Evolutionary conservation across 2,329 filamentous ascomycete species (phyloP), one percentile per base, ranked within the genome.

Genomic region (Cercospora brassicicola): DNA sequence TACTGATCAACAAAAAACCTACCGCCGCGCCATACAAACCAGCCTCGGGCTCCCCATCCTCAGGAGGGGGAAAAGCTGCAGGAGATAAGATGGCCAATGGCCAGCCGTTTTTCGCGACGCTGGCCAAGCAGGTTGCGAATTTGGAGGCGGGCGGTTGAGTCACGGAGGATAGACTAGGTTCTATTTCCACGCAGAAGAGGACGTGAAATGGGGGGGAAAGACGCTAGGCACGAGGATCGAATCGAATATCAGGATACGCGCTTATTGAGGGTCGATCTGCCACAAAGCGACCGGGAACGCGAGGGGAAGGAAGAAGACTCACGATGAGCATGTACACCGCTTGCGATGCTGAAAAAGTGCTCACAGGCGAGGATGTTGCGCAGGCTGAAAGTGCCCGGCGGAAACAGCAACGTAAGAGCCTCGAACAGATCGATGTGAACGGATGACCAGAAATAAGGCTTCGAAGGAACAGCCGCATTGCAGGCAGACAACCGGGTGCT

Each of bases 131-230:
- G 10, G 45, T 62, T 7, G 60, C 60, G 13, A 62, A 42, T 53
- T 42, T 62, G n/a, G 60, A 62, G 18, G 60, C 60, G 4, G 60
- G 60, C 10, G 60, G 60, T 4, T 62, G 60, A 62, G 39, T 42
- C 1, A n/a, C n/a, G 6, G 36, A n/a, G 15, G 15, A 42, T n/a
- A 42, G 36, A 42, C 6, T n/a, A 4, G 57, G 28, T 31, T 26
- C 28, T 31, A 31, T 31, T 23, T 42, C 6, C 36, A 42, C 5
- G 8, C 15, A n/a, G 36, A n/a, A n/a, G 36, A 42, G 36, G 36
- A 42, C 13, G n/a, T 8, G 36, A 42, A 7, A n/a, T 6, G 13
- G 15, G 18, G 18, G 18, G 18, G 18, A 20, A 20, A 20, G 0
- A n/a, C 36, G 6, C 6, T 6, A n/a, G 36, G 15, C 15, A 42